Evolutionary conservation across 2,329 filamentous ascomycete genomes (phyloP), one percentile per base, ranked within the genome.

Genomic region (Chrysoporthe cubensis): DNA sequence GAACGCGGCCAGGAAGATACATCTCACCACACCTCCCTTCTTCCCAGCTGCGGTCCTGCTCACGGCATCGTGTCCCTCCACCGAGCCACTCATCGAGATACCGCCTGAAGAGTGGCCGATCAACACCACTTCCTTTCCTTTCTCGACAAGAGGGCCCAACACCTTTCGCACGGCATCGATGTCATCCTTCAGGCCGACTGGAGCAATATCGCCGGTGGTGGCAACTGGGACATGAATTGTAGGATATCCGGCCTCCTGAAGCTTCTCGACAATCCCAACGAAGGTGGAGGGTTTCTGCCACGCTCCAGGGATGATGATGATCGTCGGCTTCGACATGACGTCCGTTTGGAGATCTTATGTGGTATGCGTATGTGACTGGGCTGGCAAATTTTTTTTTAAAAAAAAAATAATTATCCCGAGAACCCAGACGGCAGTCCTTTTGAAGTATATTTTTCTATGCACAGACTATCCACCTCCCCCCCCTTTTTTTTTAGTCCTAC

Each of bases 271-370:
- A 6, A 78, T 70, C 16, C 67, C 56, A 44, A 73, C 69, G 57
- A 74, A 80, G 66, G 71, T 67, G 13, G 67, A 44, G 0, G 76
- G 74, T 6, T 46, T 67, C 56, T 78, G 69, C 78, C 78, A 80
- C 13, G 78, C 78, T 11, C 78, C 78, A 1, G 76, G 77, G 18
- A 73, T 75, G 58, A 80, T 74, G 48, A 80, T 71, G 52, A 78
- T 61, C 1, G 59, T 61, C 21, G 59, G 59, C 43, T 48, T 61
- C 4, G 59, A 48, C 59, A 61, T 61, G 26, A n/a, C 21, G 43
- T 54, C 9, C 50, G 37, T 40, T 5, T 40, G 9, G 37, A 9
- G 37, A 26, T 26, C 26, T 40, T 5, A 40, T 40, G 9, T 26
- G 37, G 37, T 40, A 2, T 40, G 37, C 5, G 37, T 40, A 40